These are phyloP conservation scores for Syncephalastrum monosporum DNA, from an alignment of 371 early-diverging fungal species.

Conservation along the genomic window DNA sequence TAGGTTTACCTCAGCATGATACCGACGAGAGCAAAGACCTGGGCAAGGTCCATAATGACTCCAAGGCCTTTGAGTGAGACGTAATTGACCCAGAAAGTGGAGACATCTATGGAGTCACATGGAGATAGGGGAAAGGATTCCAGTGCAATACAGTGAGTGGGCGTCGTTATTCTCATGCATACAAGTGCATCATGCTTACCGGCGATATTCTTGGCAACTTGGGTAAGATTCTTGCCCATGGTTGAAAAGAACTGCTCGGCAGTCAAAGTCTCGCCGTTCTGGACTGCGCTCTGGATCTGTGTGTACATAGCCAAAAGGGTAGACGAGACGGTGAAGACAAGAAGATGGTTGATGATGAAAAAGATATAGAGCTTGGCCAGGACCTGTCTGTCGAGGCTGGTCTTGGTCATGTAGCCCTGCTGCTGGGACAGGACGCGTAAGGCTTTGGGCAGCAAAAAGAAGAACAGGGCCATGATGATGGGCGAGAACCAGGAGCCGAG, in stretches of 20 bases:
- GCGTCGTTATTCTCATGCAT: not conserved
- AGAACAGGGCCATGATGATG: conserved; percentile 68
- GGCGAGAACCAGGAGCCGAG: conserved; percentile 71
- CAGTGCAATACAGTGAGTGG: not conserved
- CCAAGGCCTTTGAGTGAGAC: conserved; percentile 65
- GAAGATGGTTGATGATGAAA: conserved; percentile 70
- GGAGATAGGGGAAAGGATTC: conserved; percentile 8
- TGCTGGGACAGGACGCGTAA: conserved; percentile 68
- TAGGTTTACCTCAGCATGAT: conserved; percentile 47
- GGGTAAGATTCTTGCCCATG: conserved; percentile 27
- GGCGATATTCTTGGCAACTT: conserved; percentile 31
- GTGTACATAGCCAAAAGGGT: conserved; percentile 53
- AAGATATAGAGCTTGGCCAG: conserved; percentile 79
- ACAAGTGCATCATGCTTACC: conserved; percentile 17
- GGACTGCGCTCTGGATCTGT: conserved; percentile 39
- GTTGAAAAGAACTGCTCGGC: conserved; percentile 22
- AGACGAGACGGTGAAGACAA: conserved; percentile 63
- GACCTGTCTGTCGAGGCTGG: conserved; percentile 73
- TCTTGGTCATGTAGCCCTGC: conserved; percentile 77
- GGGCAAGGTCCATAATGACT: conserved; percentile 68
- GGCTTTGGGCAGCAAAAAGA: conserved; percentile 66
- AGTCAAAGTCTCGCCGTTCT: conserved; percentile 18
- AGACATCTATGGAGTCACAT: conserved; percentile 26
- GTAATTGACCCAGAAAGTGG: conserved; percentile 72
- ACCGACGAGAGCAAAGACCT: conserved; percentile 58